Conservation (phyloP, 179 eudicot species). For the Gypsophila paniculata region DNA sequence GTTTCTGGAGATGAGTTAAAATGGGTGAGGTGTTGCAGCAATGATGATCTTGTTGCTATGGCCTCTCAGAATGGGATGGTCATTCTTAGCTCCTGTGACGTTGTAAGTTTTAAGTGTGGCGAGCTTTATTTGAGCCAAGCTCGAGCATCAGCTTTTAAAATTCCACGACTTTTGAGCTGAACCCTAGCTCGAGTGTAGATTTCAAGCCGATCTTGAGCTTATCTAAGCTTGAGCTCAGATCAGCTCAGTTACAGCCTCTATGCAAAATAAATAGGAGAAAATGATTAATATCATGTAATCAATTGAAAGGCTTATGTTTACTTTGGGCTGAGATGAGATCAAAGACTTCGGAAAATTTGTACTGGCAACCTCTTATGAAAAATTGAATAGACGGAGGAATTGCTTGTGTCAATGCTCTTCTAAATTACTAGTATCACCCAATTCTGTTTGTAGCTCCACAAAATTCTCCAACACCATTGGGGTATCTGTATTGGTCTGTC, state of each 20-base stretch:
- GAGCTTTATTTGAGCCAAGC: no score
- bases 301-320: no score
- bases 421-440: not conserved
- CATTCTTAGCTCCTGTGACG: slow-evolving; percentile 62
- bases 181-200: no score
- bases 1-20: slow-evolving; percentile 89
- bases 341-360: no score
- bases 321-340: no score
- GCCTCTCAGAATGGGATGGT: slow-evolving; percentile 93
- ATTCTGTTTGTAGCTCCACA: not conserved
- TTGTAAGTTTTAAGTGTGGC: slow-evolving; percentile 38
- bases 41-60: slow-evolving; percentile 88
- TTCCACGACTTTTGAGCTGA: no score
- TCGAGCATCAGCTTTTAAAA: no score
- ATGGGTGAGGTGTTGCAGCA: slow-evolving; percentile 84
- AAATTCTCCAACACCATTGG: not conserved
- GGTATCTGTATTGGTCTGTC: not conserved
- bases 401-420: not conserved
- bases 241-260: no score
- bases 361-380: not conserved
- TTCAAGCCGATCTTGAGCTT: no score
- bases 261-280: no score
- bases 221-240: no score
- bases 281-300: no score
- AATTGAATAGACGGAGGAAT: not conserved